Evolutionary conservation across 140 eudicot species (phyloP).

Genomic region (Bidens hawaiensis): DNA sequence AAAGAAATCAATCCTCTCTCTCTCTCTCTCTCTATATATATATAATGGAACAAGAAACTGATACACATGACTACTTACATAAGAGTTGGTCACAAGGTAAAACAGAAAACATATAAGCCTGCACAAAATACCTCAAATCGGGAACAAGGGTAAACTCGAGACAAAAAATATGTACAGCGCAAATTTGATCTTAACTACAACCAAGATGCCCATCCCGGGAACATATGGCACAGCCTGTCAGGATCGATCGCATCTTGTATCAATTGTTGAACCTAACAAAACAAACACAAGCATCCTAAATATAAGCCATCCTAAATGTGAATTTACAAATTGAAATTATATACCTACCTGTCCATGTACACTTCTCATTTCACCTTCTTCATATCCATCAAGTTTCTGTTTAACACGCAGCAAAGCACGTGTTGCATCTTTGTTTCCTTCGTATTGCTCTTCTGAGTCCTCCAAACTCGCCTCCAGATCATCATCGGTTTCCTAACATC

Average conservation of each 20-base stretch:
- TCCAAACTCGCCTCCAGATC: conserved; percentile 76
- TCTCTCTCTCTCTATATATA: no score
- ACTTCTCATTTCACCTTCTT: conserved; percentile 98
- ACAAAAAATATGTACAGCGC: conserved; percentile 11
- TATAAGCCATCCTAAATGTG: background rate
- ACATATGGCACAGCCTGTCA: conserved; percentile 84
- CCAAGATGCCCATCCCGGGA: conserved; percentile 99
- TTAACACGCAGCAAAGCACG: conserved; percentile 96
- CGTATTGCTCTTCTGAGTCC: conserved; percentile 71
- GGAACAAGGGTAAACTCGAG: conserved; percentile 14
- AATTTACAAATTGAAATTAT: background rate
- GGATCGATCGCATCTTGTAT: conserved; percentile 93
- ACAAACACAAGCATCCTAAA: background rate
- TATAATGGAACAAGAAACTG: no score
- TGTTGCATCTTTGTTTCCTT: conserved; percentile 95
- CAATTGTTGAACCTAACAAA: conserved; percentile 81
- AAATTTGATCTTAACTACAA: conserved; percentile 26
- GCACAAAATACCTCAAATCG: background rate
- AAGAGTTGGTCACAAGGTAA: background rate
- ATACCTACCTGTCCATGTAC: conserved; percentile 99
- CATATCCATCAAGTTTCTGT: conserved; percentile 98
- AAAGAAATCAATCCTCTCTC: no score
- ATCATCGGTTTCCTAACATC: conserved; percentile 73
- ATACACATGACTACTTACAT: no score
- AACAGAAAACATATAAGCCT: background rate